Percentiles rank a stretch among this genome's conserved stretches.
Evolutionary conservation across 1,139 yeast genomes (phyloP).

Genomic region (Ogataea hybrid): DNA sequence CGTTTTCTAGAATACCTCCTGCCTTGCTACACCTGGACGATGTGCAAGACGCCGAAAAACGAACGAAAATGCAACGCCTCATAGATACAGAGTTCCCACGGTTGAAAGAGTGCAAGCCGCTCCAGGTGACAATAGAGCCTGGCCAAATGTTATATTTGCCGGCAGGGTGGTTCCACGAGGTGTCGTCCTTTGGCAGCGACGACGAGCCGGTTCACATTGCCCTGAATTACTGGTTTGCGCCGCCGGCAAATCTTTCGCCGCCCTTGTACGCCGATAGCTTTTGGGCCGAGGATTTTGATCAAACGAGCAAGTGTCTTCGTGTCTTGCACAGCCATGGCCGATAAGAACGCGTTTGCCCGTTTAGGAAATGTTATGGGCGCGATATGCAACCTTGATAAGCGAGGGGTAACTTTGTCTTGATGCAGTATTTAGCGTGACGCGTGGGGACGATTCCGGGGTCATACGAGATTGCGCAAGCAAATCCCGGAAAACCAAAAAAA

Average conservation of each 20-base stretch:
- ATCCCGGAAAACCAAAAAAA: too few relatives aligned
- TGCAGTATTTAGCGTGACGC: not conserved
- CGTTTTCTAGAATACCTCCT: constrained; percentile 64
- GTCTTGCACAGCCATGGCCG: constrained; percentile 6
- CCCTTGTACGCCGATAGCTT: constrained; percentile 45
- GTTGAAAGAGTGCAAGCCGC: constrained; percentile 37
- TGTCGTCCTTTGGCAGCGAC: constrained; percentile 54
- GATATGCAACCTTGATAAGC: constrained; percentile 1
- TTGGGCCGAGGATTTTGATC: constrained; percentile 40
- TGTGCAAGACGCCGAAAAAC: constrained; percentile 33
- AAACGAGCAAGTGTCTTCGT: constrained; percentile 34
- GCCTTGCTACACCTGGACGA: constrained; percentile 58
- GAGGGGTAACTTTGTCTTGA: not conserved
- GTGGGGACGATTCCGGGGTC: not conserved
- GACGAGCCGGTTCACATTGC: constrained; percentile 51
- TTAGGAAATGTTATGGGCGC: constrained; percentile 2
- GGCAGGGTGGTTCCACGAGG: constrained; percentile 83
- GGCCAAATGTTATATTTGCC: constrained; percentile 72
- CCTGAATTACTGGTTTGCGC: constrained; percentile 71
- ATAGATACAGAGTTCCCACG: constrained; percentile 44
- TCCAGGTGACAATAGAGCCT: constrained; percentile 48
- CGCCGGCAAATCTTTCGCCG: constrained; percentile 44
- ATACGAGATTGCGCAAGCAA: constrained; percentile 1
- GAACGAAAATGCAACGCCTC: constrained; percentile 33
- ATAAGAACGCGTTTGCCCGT: constrained; percentile 4